Conservation (phyloP, 345 rosid genomes). For the Citrus reticulata region DNA sequence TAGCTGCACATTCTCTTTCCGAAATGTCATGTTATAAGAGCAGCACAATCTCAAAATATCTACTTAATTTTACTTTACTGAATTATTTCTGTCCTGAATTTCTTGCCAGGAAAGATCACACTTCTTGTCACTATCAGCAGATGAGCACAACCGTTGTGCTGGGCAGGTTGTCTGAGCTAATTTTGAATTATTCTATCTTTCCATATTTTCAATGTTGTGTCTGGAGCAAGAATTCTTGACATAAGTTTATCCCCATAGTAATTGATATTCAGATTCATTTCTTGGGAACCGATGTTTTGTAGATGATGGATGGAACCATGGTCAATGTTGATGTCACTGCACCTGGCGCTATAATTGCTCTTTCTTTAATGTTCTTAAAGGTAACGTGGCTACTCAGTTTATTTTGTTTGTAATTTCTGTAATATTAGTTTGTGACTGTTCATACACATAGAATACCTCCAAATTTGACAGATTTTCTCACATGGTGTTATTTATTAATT, state of each 20-base stretch:
- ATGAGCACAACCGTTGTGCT: constrained; percentile 59
- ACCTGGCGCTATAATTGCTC: constrained; percentile 93
- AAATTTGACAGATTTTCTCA: neutral
- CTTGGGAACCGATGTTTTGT: constrained; percentile 14
- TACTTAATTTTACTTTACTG: constrained; percentile 10
- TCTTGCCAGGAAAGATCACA: constrained; percentile 59
- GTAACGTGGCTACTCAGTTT: constrained; percentile 30
- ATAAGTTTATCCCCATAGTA: neutral
- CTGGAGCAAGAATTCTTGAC: neutral
- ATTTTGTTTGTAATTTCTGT: constrained; percentile 11
- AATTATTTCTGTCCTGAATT: constrained; percentile 13
- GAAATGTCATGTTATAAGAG: constrained; percentile 16
- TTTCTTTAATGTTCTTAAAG: constrained; percentile 88
- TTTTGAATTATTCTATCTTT: constrained; percentile 11
- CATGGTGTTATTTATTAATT: constrained; percentile 19
- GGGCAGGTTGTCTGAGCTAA: constrained; percentile 60
- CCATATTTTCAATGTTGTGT: neutral
- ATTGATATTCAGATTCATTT: constrained; percentile 7
- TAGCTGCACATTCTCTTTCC: neutral
- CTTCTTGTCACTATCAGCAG: constrained; percentile 41
- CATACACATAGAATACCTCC: neutral
- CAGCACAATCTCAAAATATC: neutral
- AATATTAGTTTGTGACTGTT: neutral
- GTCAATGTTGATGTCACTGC: constrained; percentile 94
- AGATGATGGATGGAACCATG: constrained; percentile 78